These are phyloP conservation scores for Candida pseudocylindracea DNA, from an alignment of 1,139 yeast species.

Conservation along the genomic window DNA sequence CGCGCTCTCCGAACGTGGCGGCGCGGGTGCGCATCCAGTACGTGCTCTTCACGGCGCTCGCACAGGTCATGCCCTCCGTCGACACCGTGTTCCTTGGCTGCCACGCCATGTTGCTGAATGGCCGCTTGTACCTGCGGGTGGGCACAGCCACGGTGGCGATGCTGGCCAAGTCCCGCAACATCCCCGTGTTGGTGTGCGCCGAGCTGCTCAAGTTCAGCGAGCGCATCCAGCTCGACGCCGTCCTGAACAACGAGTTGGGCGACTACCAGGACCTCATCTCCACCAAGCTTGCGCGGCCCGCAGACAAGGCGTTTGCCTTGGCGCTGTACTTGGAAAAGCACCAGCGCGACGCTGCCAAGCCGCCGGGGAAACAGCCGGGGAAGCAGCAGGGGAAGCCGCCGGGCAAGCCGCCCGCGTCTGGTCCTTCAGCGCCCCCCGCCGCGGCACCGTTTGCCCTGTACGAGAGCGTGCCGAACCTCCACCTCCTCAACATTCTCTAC, in stretches of 20 bases:
- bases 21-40: conserved; percentile 20
- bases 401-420: neutral
- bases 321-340: conserved; percentile 35
- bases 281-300: conserved; percentile 23
- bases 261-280: conserved; percentile 56
- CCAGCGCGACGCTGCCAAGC: conserved; percentile 8
- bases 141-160: conserved; percentile 91
- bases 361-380: conserved; percentile 2
- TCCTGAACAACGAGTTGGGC: conserved; percentile 80
- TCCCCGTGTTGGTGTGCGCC: conserved; percentile 89
- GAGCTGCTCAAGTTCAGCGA: conserved; percentile 91
- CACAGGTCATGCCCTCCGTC: conserved; percentile 56
- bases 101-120: conserved; percentile 91
- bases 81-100: conserved; percentile 91
- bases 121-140: conserved; percentile 77
- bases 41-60: conserved; percentile 56
- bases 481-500: conserved; percentile 67
- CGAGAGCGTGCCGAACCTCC: conserved; percentile 20
- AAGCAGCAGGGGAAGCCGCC: conserved; percentile 2
- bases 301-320: conserved; percentile 40
- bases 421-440: conserved; percentile 1
- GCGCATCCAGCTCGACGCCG: conserved; percentile 87
- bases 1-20: too few species aligned
- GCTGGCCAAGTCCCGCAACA: conserved; percentile 71
- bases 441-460: too few species aligned